A percentile compares a stretch with the other conserved stretches of the same genome.
Conservation (phyloP, 2,329 filamentous ascomycete species). For the Aquanectria penicillioides region DNA sequence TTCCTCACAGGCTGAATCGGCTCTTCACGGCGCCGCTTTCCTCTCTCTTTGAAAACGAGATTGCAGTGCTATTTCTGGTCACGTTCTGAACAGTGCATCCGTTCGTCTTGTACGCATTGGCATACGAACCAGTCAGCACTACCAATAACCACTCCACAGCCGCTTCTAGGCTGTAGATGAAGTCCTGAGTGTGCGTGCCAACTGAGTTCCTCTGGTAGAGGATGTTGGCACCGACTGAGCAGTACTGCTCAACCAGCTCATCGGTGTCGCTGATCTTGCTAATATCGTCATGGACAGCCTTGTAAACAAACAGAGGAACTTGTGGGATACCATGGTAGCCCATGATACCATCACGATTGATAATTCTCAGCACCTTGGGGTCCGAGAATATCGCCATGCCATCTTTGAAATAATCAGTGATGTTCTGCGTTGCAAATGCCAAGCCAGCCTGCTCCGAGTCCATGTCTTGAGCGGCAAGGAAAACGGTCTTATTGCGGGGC, state of each 20-base stretch:
- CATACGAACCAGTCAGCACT: conserved; percentile 26
- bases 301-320: conserved; percentile 36
- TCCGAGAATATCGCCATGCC: conserved; percentile 11
- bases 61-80: conserved; percentile 30
- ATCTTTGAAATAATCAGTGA: conserved; percentile 30
- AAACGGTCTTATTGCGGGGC: conserved; percentile 30
- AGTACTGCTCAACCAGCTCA: conserved; percentile 31
- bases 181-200: conserved; percentile 28
- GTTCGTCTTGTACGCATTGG: conserved; percentile 15
- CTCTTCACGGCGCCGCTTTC: too few relatives aligned
- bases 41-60: too few relatives aligned
- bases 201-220: conserved; percentile 35
- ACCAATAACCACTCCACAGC: conserved; percentile 27
- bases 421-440: conserved; percentile 25
- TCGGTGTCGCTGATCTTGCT: conserved; percentile 29
- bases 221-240: conserved; percentile 32
- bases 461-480: conserved; percentile 28
- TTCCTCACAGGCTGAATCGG: too few relatives aligned
- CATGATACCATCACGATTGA: conserved; percentile 37
- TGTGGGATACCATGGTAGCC: conserved; percentile 36
- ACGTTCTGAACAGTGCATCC: conserved; percentile 36
- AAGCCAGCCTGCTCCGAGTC: conserved; percentile 16
- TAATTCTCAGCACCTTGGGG: conserved; percentile 8
- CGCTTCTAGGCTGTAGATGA: background rate
- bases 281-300: conserved; percentile 32